Evolutionary conservation across 2,329 filamentous ascomycete species (phyloP).

Genomic region (Elsinoe batatas): DNA sequence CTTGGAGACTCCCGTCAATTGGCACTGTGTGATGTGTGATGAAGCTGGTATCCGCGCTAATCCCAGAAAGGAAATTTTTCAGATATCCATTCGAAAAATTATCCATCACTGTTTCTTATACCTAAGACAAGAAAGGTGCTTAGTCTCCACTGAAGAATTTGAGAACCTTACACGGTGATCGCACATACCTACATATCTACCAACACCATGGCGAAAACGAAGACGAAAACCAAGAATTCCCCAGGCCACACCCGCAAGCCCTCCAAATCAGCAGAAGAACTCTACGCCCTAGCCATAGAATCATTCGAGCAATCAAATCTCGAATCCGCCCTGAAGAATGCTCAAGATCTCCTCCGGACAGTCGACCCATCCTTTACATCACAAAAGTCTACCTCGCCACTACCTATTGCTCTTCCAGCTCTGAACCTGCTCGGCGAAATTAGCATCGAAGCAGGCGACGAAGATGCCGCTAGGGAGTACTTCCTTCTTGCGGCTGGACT

Average conservation of each 20-base stretch:
- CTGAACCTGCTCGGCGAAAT: slow-evolving; percentile 74
- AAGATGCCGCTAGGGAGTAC: slow-evolving; percentile 60
- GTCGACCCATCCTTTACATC: slow-evolving; percentile 28
- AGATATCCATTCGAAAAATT: background rate
- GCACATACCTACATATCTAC: background rate
- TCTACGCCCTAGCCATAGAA: slow-evolving; percentile 47
- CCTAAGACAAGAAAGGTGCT: background rate
- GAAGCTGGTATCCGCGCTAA: background rate
- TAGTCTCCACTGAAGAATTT: too few relatives aligned
- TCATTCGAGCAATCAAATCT: slow-evolving; percentile 50
- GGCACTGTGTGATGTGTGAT: too few relatives aligned
- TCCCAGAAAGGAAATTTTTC: slow-evolving; percentile 11
- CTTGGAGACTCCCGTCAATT: too few relatives aligned
- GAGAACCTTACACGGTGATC: background rate
- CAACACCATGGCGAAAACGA: slow-evolving; percentile 42
- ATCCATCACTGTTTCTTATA: background rate
- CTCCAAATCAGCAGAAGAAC: slow-evolving; percentile 42
- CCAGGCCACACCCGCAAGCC: slow-evolving; percentile 21
- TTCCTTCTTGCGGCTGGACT: slow-evolving; percentile 65
- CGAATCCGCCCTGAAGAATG: slow-evolving; percentile 46
- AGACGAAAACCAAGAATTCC: slow-evolving; percentile 35
- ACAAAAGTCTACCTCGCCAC: slow-evolving; percentile 15
- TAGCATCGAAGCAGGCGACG: slow-evolving; percentile 70
- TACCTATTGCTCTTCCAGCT: slow-evolving; percentile 46
- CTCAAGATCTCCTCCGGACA: slow-evolving; percentile 43